phyloP scores from a whole-genome alignment of 2,329 filamentous ascomycete species.

The Calonectria leucothoes region DNA sequence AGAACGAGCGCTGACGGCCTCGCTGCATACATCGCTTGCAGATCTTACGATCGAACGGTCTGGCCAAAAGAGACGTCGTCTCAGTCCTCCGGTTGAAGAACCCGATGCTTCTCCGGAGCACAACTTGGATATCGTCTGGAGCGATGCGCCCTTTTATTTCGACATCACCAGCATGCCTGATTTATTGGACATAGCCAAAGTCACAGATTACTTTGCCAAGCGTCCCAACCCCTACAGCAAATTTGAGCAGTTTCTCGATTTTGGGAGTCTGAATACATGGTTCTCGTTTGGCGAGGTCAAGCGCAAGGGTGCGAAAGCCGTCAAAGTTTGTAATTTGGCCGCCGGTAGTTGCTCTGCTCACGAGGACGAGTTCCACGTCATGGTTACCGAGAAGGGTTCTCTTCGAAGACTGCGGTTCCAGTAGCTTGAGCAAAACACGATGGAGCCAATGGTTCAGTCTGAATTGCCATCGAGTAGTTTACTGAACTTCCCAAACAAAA shows the following conservation, averaged over 20 bases:
- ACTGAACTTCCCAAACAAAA: too few species aligned
- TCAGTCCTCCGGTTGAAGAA: not conserved
- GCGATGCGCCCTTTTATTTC: not conserved
- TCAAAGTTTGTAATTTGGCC: not conserved
- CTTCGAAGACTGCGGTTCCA: not conserved
- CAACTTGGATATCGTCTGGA: too few species aligned
- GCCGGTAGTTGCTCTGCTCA: not conserved
- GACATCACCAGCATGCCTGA: not conserved
- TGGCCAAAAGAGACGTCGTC: not conserved
- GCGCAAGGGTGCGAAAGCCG: not conserved
- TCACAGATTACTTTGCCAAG: not conserved
- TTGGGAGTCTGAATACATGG: not conserved
- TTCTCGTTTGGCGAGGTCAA: not conserved
- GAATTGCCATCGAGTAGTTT: too few species aligned
- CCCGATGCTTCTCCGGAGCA: not conserved
- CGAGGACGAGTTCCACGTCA: not conserved
- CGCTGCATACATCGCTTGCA: not conserved
- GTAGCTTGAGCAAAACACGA: not conserved
- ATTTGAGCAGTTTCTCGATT: not conserved
- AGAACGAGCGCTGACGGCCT: not conserved
- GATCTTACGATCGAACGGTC: too few species aligned
- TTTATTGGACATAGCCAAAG: not conserved
- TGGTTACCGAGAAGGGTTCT: not conserved
- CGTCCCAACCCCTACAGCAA: accelerated
- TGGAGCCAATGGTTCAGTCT: too few species aligned